These are phyloP conservation scores for Chlamydomonas sp. DNA, from an alignment of 139 green algal genomes.

Conservation along the genomic window DNA sequence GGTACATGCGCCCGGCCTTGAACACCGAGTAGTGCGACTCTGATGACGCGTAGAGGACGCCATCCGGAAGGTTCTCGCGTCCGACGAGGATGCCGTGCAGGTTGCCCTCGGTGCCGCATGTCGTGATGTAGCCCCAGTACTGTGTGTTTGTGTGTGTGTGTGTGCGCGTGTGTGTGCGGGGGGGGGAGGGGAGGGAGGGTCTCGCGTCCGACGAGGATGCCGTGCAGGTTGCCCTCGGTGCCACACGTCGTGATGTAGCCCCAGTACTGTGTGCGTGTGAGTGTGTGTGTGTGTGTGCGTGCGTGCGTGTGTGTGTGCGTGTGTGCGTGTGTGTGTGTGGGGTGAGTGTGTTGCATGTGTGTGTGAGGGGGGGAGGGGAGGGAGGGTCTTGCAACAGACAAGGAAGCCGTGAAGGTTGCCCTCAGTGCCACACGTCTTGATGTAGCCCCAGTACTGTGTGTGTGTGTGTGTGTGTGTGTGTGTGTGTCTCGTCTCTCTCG, in stretches of 20 bases:
- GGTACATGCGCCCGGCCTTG: slow-evolving; percentile 94
- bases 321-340: no score
- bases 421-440: slow-evolving; percentile 98
- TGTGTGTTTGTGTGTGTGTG: no score
- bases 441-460: slow-evolving; percentile 98
- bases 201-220: slow-evolving; percentile 81
- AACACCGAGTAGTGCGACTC: slow-evolving; percentile 96
- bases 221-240: slow-evolving; percentile 97
- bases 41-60: slow-evolving; percentile 78
- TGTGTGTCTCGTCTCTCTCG: no score
- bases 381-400: no score
- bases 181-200: slow-evolving; percentile 75
- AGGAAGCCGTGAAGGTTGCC: slow-evolving; percentile 97
- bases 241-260: slow-evolving; percentile 98
- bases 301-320: no score
- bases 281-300: no score
- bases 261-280: no score
- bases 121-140: slow-evolving; percentile 98
- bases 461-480: no score
- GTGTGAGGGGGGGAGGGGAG: no score
- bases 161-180: no score
- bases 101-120: slow-evolving; percentile 98
- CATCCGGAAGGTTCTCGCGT: slow-evolving; percentile 77
- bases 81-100: slow-evolving; percentile 90
- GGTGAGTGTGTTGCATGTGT: no score